Evolutionary conservation across 148 eudicot genomes (phyloP).

Genomic region (Nyssa sinensis): DNA sequence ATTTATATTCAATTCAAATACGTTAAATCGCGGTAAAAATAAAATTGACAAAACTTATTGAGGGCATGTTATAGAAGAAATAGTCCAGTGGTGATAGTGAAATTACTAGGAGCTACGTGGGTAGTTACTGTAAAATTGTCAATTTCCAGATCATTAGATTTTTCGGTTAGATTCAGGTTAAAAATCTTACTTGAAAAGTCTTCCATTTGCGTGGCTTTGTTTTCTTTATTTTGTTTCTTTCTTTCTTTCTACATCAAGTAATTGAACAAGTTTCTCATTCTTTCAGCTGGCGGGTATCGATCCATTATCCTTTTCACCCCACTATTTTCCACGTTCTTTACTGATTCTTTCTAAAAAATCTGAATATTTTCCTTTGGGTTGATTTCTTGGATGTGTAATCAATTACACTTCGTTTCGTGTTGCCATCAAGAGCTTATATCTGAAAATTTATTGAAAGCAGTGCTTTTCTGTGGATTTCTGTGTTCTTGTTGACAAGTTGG

Average conservation of each 20-base stretch:
- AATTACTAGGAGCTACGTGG: no score
- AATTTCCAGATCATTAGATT: no score
- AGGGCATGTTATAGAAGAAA: no score
- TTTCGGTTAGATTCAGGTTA: no score
- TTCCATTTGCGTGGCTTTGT: background rate
- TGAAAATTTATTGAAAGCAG: background rate
- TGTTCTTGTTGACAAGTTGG: background rate
- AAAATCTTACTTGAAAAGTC: background rate
- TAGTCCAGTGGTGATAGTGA: no score
- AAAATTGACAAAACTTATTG: no score
- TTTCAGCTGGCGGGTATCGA: slow-evolving; percentile 11
- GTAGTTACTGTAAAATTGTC: no score
- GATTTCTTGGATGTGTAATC: background rate
- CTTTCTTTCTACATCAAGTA: slow-evolving; percentile 22
- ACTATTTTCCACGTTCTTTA: background rate
- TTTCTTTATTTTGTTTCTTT: no score
- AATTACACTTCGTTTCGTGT: background rate
- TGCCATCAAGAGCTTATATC: background rate
- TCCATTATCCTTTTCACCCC: slow-evolving; percentile 9
- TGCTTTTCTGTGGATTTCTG: background rate
- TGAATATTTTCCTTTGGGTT: background rate
- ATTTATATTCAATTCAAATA: no score
- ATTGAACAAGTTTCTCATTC: slow-evolving; percentile 20
- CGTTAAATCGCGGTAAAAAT: no score
- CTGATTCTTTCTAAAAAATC: background rate